These are phyloP conservation scores for Spinacia oleracea DNA, from an alignment of 179 eudicot species.

Conservation along the genomic window DNA sequence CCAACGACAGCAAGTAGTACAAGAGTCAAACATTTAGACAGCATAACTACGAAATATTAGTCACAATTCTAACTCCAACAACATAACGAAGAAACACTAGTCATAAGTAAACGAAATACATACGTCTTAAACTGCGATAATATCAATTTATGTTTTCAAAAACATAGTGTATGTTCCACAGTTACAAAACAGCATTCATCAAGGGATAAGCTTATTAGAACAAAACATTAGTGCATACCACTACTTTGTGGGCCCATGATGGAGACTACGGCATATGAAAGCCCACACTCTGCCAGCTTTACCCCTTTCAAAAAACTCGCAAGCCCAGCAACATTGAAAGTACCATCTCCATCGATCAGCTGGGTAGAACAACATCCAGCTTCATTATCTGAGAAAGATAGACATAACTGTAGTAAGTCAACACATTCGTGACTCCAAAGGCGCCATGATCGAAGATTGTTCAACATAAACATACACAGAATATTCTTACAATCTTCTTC, in stretches of 20 bases:
- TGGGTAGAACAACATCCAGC: conserved; percentile 49
- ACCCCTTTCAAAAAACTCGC: conserved; percentile 46
- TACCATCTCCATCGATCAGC: conserved; percentile 56
- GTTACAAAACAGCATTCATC: neutral
- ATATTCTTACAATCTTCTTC: neutral
- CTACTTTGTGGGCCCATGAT: conserved; percentile 86
- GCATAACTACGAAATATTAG: neutral
- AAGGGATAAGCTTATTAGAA: neutral
- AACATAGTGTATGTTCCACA: neutral
- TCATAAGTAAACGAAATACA: neutral
- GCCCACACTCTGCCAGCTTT: conserved; percentile 53
- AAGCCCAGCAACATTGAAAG: conserved; percentile 51
- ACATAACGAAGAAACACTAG: neutral
- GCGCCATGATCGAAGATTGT: neutral
- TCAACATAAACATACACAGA: conserved; percentile 2
- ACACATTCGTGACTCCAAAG: neutral
- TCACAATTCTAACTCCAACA: neutral
- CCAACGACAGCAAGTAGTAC: too few relatives aligned
- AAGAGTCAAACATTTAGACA: neutral
- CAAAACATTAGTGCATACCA: conserved; percentile 39
- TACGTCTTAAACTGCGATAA: neutral
- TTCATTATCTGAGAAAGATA: conserved; percentile 25
- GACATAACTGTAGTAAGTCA: conserved; percentile 6
- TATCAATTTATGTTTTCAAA: neutral
- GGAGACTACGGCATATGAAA: conserved; percentile 65